Conservation (phyloP, 371 early-diverging fungal genomes). For the Mucor lusitanicus region DNA sequence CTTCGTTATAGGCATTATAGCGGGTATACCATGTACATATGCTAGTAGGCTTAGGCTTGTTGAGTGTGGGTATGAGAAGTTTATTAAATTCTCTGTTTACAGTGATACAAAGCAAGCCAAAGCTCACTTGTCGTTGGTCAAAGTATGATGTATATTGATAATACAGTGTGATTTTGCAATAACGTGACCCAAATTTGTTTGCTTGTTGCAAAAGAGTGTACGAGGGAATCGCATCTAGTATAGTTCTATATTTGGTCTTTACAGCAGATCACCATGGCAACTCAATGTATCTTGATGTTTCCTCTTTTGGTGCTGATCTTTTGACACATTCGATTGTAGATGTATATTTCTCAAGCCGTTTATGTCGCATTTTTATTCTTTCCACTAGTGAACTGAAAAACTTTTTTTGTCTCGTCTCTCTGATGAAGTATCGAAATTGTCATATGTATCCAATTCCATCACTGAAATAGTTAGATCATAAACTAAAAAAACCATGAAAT, state of each 20-base stretch:
- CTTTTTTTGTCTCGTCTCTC: not conserved
- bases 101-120: not conserved
- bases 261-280: not conserved
- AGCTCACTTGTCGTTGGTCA: not conserved
- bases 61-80: constrained; percentile 3
- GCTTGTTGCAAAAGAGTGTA: not conserved
- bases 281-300: not conserved
- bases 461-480: constrained; percentile 6
- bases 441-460: not conserved
- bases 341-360: constrained; percentile 1
- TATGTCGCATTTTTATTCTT: not conserved
- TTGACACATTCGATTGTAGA: not conserved
- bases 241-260: constrained; percentile 1
- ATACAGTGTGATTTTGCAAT: not conserved
- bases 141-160: not conserved
- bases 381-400: not conserved
- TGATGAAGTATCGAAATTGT: not conserved
- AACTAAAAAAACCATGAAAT: not conserved
- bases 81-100: not conserved
- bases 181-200: not conserved
- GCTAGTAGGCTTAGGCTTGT: not conserved
- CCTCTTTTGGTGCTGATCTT: not conserved
- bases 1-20: not conserved
- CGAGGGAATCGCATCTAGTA: constrained; percentile 4
- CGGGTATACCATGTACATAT: not conserved